Evolutionary conservation across 2,329 filamentous ascomycete species (phyloP).

Genomic region (Aspergillus luchuensis): DNA sequence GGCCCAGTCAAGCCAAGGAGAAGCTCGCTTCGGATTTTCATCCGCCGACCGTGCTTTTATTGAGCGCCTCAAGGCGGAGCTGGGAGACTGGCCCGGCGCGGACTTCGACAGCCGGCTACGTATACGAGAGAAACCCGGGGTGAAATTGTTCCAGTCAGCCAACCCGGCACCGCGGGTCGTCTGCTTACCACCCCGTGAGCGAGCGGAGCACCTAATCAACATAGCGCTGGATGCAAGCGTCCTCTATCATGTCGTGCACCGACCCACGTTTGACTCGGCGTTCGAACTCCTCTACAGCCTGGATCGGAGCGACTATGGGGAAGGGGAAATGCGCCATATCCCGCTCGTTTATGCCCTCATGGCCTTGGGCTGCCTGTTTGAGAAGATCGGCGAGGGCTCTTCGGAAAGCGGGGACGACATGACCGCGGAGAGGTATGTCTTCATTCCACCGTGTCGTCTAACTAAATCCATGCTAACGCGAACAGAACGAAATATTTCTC

Average conservation of each 20-base stretch:
- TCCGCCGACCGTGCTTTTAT: constrained; percentile 10
- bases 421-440: neutral
- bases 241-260: constrained; percentile 13
- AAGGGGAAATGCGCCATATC: constrained; percentile 7
- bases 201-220: constrained; percentile 11
- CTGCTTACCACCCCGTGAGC: neutral
- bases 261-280: constrained; percentile 9
- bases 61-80: constrained; percentile 10
- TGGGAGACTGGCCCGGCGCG: constrained; percentile 7
- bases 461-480: neutral
- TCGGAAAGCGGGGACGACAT: neutral
- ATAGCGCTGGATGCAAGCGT: constrained; percentile 12
- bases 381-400: neutral
- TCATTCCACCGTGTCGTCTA: too few species aligned
- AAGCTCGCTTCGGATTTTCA: constrained; percentile 5
- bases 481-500: constrained; percentile 10
- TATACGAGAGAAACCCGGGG: constrained; percentile 2
- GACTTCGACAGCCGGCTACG: constrained; percentile 9
- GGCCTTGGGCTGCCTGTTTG: constrained; percentile 11
- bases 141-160: constrained; percentile 3
- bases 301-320: constrained; percentile 8
- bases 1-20: neutral
- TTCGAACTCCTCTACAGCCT: constrained; percentile 15
- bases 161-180: neutral
- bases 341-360: constrained; percentile 14